Base-by-base conservation (phyloP, 352 stramenopile species). In the Globisporangium sylvaticum region DNA sequence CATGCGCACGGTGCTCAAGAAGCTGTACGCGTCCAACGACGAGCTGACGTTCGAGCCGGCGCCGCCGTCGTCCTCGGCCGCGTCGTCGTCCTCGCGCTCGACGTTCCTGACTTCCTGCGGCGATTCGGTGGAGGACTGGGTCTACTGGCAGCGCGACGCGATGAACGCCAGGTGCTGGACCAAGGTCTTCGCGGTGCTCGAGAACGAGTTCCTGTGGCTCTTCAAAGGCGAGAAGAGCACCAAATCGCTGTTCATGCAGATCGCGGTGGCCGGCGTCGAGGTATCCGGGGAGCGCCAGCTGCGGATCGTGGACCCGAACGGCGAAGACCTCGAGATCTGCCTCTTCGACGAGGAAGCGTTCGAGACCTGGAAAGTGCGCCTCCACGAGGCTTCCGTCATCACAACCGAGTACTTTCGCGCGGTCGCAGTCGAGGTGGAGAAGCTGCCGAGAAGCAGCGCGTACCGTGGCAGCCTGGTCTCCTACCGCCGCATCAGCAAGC, bases 111-210 rank as follows among this genome's bases (percentile, higher is more conserved):
- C 73, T 12, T 78, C 74, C 27, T 78, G 69, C 8, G 56, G 61
- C 25, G 78, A 84, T 25, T 73, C 72, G 46, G 70, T 91, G 1
- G 80, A 91, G 61, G 82, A 90, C 65, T 94, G 85, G 85, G 84
- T 94, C 69, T 92, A 94, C 78, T 94, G 85, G 85, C 81, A 94
- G 68, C 85, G 85, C 25, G 85, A 94, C 61, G 79, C 77, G 27
- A 74, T 59, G 64, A 85, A 92, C 56, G 68, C 70, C 27, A 72
- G 81, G 65, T 91, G 85, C 79, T 94, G 85, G 85, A 94, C 83
- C 60, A 92, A 91, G 62, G 83, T 94, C 25, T 94, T 88, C 69
- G 83, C 71, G 48, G 83, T 91, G 63, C 73, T 92, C 14, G 79
- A 94, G 72, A 84, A 89, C 66, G 85, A 94, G 67, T 92, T 94